A percentile compares a stretch with the other conserved stretches of the same genome.
Conservation (phyloP, 768 basidiomycete genomes). For the Nidularia pulvinata region DNA sequence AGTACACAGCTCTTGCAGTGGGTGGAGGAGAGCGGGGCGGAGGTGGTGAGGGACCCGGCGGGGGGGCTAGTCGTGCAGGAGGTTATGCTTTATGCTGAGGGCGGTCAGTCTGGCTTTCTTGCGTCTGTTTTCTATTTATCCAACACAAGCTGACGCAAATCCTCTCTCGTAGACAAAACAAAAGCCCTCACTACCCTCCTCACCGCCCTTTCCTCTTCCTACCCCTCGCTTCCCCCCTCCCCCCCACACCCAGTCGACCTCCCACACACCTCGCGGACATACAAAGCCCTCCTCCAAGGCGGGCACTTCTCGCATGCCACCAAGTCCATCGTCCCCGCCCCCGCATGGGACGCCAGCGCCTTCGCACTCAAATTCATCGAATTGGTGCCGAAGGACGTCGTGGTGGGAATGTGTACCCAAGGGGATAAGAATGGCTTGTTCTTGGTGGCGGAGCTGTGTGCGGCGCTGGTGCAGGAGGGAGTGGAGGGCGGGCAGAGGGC, state of each 20-base stretch:
- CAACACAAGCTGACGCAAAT: background rate
- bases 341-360: slow-evolving; percentile 49
- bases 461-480: slow-evolving; percentile 39
- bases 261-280: slow-evolving; percentile 79
- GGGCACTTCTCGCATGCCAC: slow-evolving; percentile 80
- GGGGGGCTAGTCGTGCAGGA: slow-evolving; percentile 81
- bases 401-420: slow-evolving; percentile 52
- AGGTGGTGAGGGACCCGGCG: slow-evolving; percentile 71
- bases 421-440: slow-evolving; percentile 69
- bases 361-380: slow-evolving; percentile 65
- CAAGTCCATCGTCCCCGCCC: slow-evolving; percentile 47
- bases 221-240: slow-evolving; percentile 42
- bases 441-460: slow-evolving; percentile 72
- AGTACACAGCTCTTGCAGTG: slow-evolving; percentile 76
- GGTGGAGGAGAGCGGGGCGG: slow-evolving; percentile 60
- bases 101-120: slow-evolving; percentile 48
- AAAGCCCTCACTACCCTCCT: slow-evolving; percentile 62
- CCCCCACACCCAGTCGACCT: slow-evolving; percentile 75
- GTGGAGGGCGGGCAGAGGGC: slow-evolving; percentile 35
- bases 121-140: background rate
- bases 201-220: slow-evolving; percentile 48
- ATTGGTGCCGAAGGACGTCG: slow-evolving; percentile 48
- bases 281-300: slow-evolving; percentile 89
- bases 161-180: slow-evolving; percentile 61
- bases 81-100: slow-evolving; percentile 83